These are phyloP conservation scores for Myxozyma monticola DNA, from an alignment of 805 yeast species.

Conservation along the genomic window DNA sequence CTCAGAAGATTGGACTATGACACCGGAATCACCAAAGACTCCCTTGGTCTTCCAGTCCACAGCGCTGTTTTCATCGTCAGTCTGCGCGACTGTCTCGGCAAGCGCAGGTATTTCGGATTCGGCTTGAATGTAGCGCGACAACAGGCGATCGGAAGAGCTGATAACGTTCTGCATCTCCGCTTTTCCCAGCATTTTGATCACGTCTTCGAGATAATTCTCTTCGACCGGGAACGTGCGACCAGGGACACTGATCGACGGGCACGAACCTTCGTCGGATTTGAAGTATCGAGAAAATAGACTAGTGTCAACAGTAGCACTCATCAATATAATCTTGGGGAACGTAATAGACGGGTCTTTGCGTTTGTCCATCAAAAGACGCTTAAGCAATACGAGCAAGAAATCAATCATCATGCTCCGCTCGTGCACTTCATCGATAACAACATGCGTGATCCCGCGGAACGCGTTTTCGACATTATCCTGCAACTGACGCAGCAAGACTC, in stretches of 20 bases:
- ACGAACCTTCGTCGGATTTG: slow-evolving; percentile 33
- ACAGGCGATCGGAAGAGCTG: not conserved
- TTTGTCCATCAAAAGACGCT: slow-evolving; percentile 31
- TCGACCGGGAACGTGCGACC: slow-evolving; percentile 93
- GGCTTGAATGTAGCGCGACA: not conserved
- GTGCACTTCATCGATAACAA: slow-evolving; percentile 88
- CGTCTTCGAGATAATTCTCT: slow-evolving; percentile 69
- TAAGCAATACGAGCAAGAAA: slow-evolving; percentile 67
- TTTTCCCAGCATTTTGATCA: slow-evolving; percentile 41
- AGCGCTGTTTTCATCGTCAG: not conserved
- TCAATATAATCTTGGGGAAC: slow-evolving; percentile 55
- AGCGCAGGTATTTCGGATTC: not conserved
- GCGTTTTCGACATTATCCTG: slow-evolving; percentile 14
- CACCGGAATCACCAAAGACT: slow-evolving; percentile 6
- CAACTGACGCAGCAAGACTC: slow-evolving; percentile 61
- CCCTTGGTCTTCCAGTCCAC: slow-evolving; percentile 23
- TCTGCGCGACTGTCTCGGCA: not conserved
- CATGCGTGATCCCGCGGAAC: slow-evolving; percentile 33
- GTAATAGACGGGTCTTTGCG: not conserved
- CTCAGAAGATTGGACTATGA: not conserved
- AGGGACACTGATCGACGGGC: slow-evolving; percentile 75
- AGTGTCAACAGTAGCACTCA: slow-evolving; percentile 56
- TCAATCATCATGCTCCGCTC: slow-evolving; percentile 79
- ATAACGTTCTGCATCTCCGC: slow-evolving; percentile 22
- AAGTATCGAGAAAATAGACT: slow-evolving; percentile 64